phyloP scores from a whole-genome alignment of 2,329 filamentous ascomycete genomes.

The Fusarium bulbicola region DNA sequence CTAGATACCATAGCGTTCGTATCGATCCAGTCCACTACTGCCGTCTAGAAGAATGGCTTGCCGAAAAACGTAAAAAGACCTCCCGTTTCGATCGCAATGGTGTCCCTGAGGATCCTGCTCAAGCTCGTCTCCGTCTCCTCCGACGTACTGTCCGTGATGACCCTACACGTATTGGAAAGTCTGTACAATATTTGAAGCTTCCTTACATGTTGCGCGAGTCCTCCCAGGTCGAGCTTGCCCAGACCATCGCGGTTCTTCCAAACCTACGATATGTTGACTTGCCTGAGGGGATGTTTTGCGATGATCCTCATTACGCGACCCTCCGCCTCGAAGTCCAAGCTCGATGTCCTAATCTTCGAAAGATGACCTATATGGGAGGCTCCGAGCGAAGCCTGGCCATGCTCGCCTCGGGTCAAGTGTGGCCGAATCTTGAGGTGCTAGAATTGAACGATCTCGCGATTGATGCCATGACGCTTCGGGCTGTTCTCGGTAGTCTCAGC shows the following conservation, averaged over 20 bases:
- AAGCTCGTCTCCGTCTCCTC: conserved; percentile 78
- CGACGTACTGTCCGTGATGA: conserved; percentile 85
- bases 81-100: conserved; percentile 80
- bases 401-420: conserved; percentile 71
- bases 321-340: conserved; percentile 86
- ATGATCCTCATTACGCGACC: conserved; percentile 78
- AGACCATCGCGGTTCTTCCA: conserved; percentile 84
- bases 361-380: conserved; percentile 86
- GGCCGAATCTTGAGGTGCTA: conserved; percentile 76
- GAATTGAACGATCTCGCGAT: conserved; percentile 75
- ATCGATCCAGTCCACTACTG: conserved; percentile 97
- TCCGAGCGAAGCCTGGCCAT: conserved; percentile 80
- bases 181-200: conserved; percentile 83
- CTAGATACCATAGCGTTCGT: conserved; percentile 85
- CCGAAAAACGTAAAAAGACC: conserved; percentile 79
- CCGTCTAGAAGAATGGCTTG: conserved; percentile 81
- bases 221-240: conserved; percentile 82
- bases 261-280: conserved; percentile 91
- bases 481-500: conserved; percentile 73
- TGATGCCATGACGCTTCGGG: conserved; percentile 75
- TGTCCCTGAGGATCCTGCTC: conserved; percentile 81
- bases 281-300: conserved; percentile 85
- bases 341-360: conserved; percentile 82
- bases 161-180: conserved; percentile 70
- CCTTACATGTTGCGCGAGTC: conserved; percentile 96